Evolutionary conservation across 1,284 basidiomycete genomes (phyloP), one percentile per base, ranked within the genome.

Genomic region (Pholiota adiposa): DNA sequence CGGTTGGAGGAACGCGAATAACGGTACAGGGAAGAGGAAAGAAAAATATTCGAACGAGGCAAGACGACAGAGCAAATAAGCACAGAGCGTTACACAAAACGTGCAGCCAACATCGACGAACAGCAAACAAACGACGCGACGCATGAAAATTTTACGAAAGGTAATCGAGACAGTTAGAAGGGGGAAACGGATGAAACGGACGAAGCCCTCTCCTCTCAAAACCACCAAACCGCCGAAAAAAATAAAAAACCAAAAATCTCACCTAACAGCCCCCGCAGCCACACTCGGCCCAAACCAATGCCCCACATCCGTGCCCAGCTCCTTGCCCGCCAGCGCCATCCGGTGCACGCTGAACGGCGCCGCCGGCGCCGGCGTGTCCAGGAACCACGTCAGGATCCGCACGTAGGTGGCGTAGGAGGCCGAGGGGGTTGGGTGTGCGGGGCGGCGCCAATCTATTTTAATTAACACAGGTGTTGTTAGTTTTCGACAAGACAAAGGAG

Each of bases 201-300:
- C n/a, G n/a, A n/a, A n/a, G n/a, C n/a, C n/a, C n/a, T n/a, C n/a
- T n/a, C n/a, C n/a, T n/a, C n/a, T n/a, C n/a, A n/a, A n/a, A 41
- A 40, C 11, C 25, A 25, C 12, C 9, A 16, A 52, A 36, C 6
- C 4, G 34, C n/a, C n/a, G n/a, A n/a, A n/a, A n/a, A n/a, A n/a
- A n/a, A n/a, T n/a, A n/a, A 44, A 23, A 40, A 33, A 36, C 33
- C 4, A 27, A 12, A 9, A 76, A n/a, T n/a, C 85, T 63, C 70
- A 92, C 90, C 92, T 94, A 78, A 98, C 92, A 14, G 95, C 96
- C 34, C 96, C 96, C 5, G 96, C 95, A 29, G 97, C 97, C 0
- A 94, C 97, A 71, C 94, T 97, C 0, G 97, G 97, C 0, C 97
- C 97, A 70, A 98, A 98, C 97, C 97, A 98, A 73, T 96, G 92